Evolutionary conservation across 2,329 filamentous ascomycete species (phyloP), one percentile per base, ranked within the genome.

Genomic region (Fusarium hainanense): DNA sequence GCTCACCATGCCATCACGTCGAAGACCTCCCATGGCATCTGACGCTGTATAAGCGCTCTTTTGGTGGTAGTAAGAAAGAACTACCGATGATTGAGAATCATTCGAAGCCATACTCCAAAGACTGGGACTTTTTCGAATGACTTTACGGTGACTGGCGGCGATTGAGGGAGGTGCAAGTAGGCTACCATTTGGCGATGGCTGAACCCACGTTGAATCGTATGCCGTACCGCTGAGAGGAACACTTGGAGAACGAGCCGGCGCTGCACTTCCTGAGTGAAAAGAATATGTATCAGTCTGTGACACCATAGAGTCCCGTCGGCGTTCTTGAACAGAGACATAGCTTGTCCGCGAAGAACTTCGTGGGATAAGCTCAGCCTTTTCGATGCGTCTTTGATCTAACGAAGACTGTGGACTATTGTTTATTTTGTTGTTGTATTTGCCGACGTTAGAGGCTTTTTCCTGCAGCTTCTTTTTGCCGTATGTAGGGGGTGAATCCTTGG

Each of bases 31-130:
- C 7, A 89, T 77, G 1, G 85, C 84, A 66, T 84, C 82, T 0
- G 81, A 82, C 40, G 83, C 80, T 21, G 78, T 81, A 63, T 86
- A 87, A 0, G 82, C 82, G 55, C 82, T 85, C 67, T 81, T 84
- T 25, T 83, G 81, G 34, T 82, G 82, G 52, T 83, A 84, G 0
- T 85, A 81, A 1, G 85, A 84, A 10, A 87, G 75, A 1, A 87
- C 78, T 8, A 89, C 76, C 0, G 87, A 89, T 4, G 83, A 81
- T 63, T 87, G 84, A 0, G 87, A 89, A 54, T 83, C 85, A 65
- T 85, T 87, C 0, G 87, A 87, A 21, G 82, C 83, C 4, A 90
- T 77, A 6, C 88, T 91, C 73, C 90, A 90, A 18, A 90, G 85
- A 67, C 88, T 91, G 4, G 84, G 82, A 1, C 82, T 80, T 60